Base-by-base conservation (phyloP, 1,284 basidiomycete genomes). In the Fomitopsis palustris region DNA sequence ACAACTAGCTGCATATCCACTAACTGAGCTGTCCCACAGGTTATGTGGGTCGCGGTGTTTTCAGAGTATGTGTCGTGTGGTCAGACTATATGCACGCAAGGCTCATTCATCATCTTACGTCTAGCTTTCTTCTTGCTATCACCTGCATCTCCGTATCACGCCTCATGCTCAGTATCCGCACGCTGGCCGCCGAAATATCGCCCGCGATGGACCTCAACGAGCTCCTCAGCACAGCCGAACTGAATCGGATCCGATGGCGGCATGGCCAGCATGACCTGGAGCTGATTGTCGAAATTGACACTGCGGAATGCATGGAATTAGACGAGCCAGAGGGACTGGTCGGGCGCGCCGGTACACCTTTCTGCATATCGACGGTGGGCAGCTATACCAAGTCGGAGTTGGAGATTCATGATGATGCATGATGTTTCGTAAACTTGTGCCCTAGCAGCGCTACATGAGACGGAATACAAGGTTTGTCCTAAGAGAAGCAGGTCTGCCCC, bases 191-290 rank as follows among this genome's bases (percentile, higher is more conserved):
- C 6, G 42, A 19, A 14, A 10, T 23, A 23, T 62, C 62, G 9
- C 66, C 72, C 23, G 65, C 64, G 0, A 64, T 68, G 51, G 61
- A 65, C 21, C 67, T 68, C n/a, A 59, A 64, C 45, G 69, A 69
- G 68, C 63, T 73, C 5, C 66, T 73, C 43, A 72, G 67, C 59
- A 66, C 70, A 55, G 65, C 70, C 21, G 71, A 73, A 62, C 68
- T 73, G 17, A 65, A 59, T 52, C 67, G 71, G 23, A 63, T 72
- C 10, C 66, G 63, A 52, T 71, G 69, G 70, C 64, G 62, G 49
- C 60, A 47, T n/a, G 67, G 67, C 12, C 23, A 51, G 19, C 63
- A 55, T 35, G 55, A 61, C 38, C 61, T 64, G 45, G 69, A 70
- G 53, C 64, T 72, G 38, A 60, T 72, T 23, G 66, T 71, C 16